phyloP scores from a whole-genome alignment of 2,329 filamentous ascomycete genomes.

The Chaetomium globosum region DNA sequence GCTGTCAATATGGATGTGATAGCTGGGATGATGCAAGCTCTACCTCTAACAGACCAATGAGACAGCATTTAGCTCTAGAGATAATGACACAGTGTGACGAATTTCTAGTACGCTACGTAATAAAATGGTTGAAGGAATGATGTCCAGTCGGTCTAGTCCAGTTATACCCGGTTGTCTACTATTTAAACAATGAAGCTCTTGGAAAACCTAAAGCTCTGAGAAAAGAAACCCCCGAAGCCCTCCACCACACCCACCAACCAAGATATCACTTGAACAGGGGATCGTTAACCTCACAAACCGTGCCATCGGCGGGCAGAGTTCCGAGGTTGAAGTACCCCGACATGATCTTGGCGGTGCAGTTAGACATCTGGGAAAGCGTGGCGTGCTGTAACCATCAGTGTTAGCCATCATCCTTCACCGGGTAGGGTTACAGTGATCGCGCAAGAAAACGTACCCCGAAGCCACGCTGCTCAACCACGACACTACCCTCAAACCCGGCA shows the following conservation, averaged over 20 bases:
- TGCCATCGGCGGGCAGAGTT: slow-evolving; percentile 12
- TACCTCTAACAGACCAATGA: not conserved
- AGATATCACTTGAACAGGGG: not conserved
- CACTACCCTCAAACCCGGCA: slow-evolving; percentile 38
- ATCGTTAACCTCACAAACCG: slow-evolving; percentile 4
- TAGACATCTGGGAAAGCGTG: slow-evolving; percentile 9
- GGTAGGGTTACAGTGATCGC: no score
- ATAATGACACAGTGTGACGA: not conserved
- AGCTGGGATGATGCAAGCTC: no score
- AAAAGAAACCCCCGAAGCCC: not conserved
- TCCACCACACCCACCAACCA: not conserved
- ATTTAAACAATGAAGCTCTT: not conserved
- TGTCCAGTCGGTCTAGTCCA: not conserved
- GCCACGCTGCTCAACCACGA: slow-evolving; percentile 38
- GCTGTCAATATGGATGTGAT: no score
- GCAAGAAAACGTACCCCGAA: slow-evolving; percentile 30
- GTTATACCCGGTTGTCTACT: not conserved
- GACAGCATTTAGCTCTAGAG: not conserved
- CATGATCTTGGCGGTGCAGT: slow-evolving; percentile 9
- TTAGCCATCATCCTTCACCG: not conserved
- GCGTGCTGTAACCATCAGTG: slow-evolving; percentile 10
- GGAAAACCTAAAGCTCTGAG: not conserved
- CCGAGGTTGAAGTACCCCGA: slow-evolving; percentile 15
- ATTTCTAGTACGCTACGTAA: not conserved
- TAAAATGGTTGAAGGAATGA: no score